These are phyloP conservation scores for Boletus sp. DNA, from an alignment of 1,284 basidiomycete species.

Conservation along the genomic window DNA sequence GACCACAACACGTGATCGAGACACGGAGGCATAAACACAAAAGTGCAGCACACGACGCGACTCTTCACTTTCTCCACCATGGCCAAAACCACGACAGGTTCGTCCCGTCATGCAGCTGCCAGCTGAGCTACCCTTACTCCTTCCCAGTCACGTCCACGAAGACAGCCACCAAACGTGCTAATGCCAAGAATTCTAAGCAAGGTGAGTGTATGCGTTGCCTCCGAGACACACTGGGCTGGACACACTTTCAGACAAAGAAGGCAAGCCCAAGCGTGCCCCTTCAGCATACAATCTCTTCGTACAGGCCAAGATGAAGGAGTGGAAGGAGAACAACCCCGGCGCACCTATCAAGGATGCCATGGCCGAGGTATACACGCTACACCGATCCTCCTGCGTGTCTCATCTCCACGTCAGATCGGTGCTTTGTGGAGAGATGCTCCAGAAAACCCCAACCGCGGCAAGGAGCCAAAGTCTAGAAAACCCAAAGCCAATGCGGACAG, in stretches of 20 bases:
- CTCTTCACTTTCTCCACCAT: conserved; percentile 22
- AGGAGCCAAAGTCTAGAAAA: conserved; percentile 40
- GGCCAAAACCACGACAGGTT: conserved; percentile 37
- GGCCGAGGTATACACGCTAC: conserved; percentile 38
- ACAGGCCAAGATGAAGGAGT: conserved; percentile 49
- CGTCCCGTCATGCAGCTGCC: neutral
- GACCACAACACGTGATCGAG: conserved; percentile 36
- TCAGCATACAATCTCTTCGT: conserved; percentile 55
- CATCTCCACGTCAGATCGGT: conserved; percentile 42
- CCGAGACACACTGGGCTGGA: neutral
- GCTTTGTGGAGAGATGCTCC: conserved; percentile 51
- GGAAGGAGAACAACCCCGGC: conserved; percentile 50
- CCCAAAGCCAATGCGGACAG: conserved; percentile 35
- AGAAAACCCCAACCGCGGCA: conserved; percentile 57
- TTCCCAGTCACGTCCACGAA: conserved; percentile 46
- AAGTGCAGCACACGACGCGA: conserved; percentile 10
- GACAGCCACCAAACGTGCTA: conserved; percentile 48
- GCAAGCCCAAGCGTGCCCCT: conserved; percentile 50
- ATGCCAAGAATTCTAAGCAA: conserved; percentile 37
- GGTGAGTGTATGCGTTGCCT: conserved; percentile 16
- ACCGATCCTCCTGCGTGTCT: conserved; percentile 6
- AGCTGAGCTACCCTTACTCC: conserved; percentile 1
- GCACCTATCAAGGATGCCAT: conserved; percentile 49
- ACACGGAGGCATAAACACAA: conserved; percentile 23
- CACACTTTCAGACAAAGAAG: conserved; percentile 31